phyloP scores from a whole-genome alignment of 306 rosid species.

The Erythrophleum fordii region DNA sequence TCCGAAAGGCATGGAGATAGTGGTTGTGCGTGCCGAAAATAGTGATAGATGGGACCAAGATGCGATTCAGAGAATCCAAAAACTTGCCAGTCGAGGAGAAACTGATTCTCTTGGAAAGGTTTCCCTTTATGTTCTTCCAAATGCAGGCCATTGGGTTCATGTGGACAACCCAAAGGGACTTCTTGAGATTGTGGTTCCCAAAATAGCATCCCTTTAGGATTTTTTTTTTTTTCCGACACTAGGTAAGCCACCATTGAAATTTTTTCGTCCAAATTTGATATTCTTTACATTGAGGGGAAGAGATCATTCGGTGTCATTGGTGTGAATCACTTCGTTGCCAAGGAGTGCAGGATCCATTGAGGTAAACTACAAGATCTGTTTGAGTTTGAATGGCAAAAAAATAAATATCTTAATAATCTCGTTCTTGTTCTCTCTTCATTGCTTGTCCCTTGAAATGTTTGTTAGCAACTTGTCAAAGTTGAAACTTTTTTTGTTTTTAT shows the following conservation, averaged over 20 bases:
- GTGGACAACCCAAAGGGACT: constrained; percentile 91
- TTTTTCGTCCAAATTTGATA: constrained; percentile 21
- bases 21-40: constrained; percentile 80
- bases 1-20: constrained; percentile 70
- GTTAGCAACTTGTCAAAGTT: not conserved
- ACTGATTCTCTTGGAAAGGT: constrained; percentile 62
- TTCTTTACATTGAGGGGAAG: constrained; percentile 20
- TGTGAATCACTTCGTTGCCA: not conserved
- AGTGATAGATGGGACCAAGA: constrained; percentile 83
- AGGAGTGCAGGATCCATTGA: not conserved
- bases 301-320: not conserved
- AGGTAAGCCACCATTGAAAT: constrained; percentile 6
- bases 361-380: not conserved
- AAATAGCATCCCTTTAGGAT: constrained; percentile 58
- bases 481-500: not conserved
- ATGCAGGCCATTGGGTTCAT: constrained; percentile 97
- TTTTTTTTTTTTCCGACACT: constrained; percentile 25
- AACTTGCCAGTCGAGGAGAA: constrained; percentile 49
- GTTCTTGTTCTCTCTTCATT: not conserved
- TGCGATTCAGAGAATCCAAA: constrained; percentile 60
- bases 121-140: constrained; percentile 71
- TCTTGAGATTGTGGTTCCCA: constrained; percentile 77
- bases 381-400: not conserved
- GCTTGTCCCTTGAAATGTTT: not conserved
- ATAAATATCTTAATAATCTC: not conserved